phyloP scores from a whole-genome alignment of 2,329 filamentous ascomycete species.

The Colletotrichum sp. region DNA sequence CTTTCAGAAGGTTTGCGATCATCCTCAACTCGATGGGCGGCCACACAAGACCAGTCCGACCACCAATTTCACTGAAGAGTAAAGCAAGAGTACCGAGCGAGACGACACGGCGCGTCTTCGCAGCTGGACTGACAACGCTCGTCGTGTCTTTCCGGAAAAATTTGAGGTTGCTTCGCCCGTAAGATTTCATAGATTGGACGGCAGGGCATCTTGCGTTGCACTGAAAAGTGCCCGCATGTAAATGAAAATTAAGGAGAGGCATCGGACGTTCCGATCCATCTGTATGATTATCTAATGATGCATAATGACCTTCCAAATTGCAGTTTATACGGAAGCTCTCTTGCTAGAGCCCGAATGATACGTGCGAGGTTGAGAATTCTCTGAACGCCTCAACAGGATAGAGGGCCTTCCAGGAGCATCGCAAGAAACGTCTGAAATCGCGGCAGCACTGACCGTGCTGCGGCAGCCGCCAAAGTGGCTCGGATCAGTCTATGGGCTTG shows the following conservation, averaged over 20 bases:
- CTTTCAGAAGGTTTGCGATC: background rate
- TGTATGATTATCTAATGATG: background rate
- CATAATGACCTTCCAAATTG: background rate
- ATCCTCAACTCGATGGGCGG: background rate
- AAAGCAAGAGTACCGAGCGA: accelerated
- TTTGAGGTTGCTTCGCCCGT: background rate
- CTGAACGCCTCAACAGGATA: background rate
- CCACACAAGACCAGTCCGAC: background rate
- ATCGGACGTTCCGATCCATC: background rate
- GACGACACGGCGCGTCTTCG: background rate
- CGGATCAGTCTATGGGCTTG: background rate
- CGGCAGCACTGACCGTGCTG: background rate
- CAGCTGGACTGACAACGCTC: accelerated
- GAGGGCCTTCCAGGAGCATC: background rate
- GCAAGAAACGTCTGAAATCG: background rate
- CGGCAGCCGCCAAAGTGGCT: background rate
- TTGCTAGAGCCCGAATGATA: background rate
- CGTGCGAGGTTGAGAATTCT: background rate
- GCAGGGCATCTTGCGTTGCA: accelerated
- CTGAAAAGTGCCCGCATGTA: accelerated
- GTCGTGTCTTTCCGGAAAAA: background rate
- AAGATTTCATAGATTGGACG: background rate
- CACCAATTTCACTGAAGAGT: background rate
- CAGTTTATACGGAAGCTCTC: background rate
- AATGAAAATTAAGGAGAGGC: background rate